Evolutionary conservation across 2,329 filamentous ascomycete species (phyloP).

Genomic region (Aspergillus ruber): DNA sequence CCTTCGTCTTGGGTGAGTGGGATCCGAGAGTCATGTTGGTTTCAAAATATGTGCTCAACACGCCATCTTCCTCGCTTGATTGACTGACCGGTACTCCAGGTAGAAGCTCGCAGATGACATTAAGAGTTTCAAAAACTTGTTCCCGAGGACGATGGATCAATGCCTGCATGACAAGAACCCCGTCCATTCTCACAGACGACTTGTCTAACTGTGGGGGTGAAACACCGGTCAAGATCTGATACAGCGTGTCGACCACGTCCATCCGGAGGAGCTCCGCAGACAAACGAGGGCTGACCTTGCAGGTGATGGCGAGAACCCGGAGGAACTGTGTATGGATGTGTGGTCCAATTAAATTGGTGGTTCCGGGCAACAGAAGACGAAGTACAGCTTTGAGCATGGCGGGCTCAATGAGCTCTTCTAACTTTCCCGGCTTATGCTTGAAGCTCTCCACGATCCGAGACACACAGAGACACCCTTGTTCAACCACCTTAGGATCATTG

Average conservation of each 20-base stretch:
- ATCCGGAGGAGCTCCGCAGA: slow-evolving; percentile 91
- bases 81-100: slow-evolving; percentile 62
- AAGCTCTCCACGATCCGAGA: slow-evolving; percentile 97
- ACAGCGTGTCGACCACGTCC: slow-evolving; percentile 94
- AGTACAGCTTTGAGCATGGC: slow-evolving; percentile 79
- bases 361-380: slow-evolving; percentile 82
- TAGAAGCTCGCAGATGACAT: slow-evolving; percentile 91
- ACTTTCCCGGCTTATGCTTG: slow-evolving; percentile 75
- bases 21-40: slow-evolving; percentile 36
- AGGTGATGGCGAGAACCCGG: slow-evolving; percentile 81
- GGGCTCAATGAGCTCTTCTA: slow-evolving; percentile 87
- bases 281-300: slow-evolving; percentile 76
- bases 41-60: slow-evolving; percentile 40
- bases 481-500: slow-evolving; percentile 92
- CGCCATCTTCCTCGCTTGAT: slow-evolving; percentile 46
- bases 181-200: slow-evolving; percentile 66
- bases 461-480: slow-evolving; percentile 92
- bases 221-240: slow-evolving; percentile 93
- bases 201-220: slow-evolving; percentile 66
- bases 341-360: slow-evolving; percentile 87
- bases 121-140: slow-evolving; percentile 93
- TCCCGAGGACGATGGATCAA: slow-evolving; percentile 92
- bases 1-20: slow-evolving; percentile 39
- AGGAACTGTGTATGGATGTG: slow-evolving; percentile 96
- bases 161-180: slow-evolving; percentile 97